Evolutionary conservation across 2,329 filamentous ascomycete genomes (phyloP).

Genomic region (Amesomyces nigricolor): DNA sequence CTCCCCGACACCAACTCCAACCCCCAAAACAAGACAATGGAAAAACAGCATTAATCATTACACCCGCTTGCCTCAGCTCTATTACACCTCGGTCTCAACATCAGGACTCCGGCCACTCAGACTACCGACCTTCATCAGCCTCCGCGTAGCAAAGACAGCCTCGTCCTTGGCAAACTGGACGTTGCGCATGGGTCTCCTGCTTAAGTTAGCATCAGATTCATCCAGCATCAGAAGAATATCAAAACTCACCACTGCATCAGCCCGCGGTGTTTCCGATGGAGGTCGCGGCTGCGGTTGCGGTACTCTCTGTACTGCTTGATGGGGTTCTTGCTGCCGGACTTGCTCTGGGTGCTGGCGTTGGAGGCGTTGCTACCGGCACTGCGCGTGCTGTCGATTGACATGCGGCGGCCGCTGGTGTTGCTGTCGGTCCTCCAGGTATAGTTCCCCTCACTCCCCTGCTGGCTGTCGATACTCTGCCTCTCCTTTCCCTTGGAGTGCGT

Average conservation of each 20-base stretch:
- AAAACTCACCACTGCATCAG: conserved; percentile 75
- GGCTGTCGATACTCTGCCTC: neutral
- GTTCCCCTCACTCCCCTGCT: conserved; percentile 7
- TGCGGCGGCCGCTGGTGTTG: conserved; percentile 25
- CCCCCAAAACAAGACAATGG: neutral
- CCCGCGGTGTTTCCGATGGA: conserved; percentile 81
- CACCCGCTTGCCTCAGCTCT: neutral
- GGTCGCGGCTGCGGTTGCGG: conserved; percentile 61
- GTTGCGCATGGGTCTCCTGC: conserved; percentile 70
- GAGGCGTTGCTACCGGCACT: conserved; percentile 22
- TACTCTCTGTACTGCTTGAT: conserved; percentile 56
- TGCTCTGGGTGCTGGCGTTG: conserved; percentile 26
- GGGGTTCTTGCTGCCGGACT: conserved; percentile 42
- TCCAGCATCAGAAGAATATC: neutral
- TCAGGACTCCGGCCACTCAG: conserved; percentile 79
- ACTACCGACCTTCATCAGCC: conserved; percentile 69
- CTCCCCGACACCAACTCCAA: neutral
- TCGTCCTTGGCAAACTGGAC: conserved; percentile 83
- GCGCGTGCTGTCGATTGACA: conserved; percentile 37
- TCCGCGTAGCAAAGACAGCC: conserved; percentile 68
- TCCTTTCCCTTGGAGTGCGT: conserved; percentile 4
- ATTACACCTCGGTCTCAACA: conserved; percentile 69
- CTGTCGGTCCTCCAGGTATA: conserved; percentile 10
- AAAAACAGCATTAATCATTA: neutral
- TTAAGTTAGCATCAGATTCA: neutral